These are phyloP conservation scores for Auriscalpium vulgare DNA, from an alignment of 768 basidiomycete genomes.

Conservation along the genomic window DNA sequence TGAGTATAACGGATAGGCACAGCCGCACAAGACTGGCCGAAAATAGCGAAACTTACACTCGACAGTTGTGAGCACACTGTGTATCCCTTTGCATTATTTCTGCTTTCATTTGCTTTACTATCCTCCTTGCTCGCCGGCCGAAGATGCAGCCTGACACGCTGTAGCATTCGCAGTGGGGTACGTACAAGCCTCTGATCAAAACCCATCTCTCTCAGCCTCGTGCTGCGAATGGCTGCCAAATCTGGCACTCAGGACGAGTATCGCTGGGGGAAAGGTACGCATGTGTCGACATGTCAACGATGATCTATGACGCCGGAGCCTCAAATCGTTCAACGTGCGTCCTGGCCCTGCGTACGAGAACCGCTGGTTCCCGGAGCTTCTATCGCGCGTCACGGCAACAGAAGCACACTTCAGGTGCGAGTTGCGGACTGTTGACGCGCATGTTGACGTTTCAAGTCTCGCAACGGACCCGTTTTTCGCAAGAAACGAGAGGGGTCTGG, in stretches of 20 bases:
- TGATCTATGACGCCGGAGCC: neutral
- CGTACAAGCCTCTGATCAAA: neutral
- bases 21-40: neutral
- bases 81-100: neutral
- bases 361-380: neutral
- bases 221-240: neutral
- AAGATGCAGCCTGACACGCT: neutral
- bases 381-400: neutral
- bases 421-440: neutral
- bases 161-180: neutral
- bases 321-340: neutral
- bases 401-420: neutral
- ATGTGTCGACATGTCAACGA: neutral
- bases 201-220: neutral
- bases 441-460: neutral
- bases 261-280: neutral
- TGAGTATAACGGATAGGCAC: neutral
- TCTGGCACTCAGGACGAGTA: neutral
- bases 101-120: neutral
- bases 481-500: neutral
- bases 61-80: neutral
- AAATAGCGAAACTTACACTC: neutral
- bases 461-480: neutral
- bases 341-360: neutral
- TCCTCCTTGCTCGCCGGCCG: neutral